Evolutionary conservation across 2,329 filamentous ascomycete species (phyloP).

Genomic region (Plectosphaerella plurivora): DNA sequence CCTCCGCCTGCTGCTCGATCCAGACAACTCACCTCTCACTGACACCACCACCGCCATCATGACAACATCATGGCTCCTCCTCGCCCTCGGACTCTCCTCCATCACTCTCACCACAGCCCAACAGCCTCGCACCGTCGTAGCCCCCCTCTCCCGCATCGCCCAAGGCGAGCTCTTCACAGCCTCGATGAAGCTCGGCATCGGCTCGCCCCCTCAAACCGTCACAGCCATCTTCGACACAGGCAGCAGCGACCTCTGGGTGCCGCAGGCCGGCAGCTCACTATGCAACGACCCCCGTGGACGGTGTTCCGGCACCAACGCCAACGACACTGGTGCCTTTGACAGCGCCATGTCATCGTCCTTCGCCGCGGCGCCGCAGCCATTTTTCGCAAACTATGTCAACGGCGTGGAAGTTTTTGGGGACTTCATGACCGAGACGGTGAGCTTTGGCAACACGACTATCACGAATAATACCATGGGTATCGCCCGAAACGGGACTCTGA

Average conservation of each 20-base stretch:
- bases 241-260: slow-evolving; percentile 4
- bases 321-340: neutral
- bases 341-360: neutral
- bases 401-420: neutral
- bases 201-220: neutral
- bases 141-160: neutral
- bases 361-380: neutral
- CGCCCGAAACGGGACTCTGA: neutral
- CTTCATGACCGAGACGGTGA: neutral
- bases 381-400: neutral
- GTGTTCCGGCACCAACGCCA: neutral
- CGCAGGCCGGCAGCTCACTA: slow-evolving; percentile 1
- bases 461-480: slow-evolving; percentile 2
- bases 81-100: neutral
- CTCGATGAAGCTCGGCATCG: neutral
- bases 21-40: too few relatives aligned
- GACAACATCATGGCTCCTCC: neutral
- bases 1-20: too few relatives aligned
- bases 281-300: neutral
- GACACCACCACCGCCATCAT: too few relatives aligned
- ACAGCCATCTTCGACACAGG: slow-evolving; percentile 4
- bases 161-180: neutral
- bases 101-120: neutral
- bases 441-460: neutral
- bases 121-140: neutral